These are phyloP conservation scores for Pleurozium schreberi DNA, from an alignment of 225 moss, liverwort and hornwort genomes.

Conservation along the genomic window DNA sequence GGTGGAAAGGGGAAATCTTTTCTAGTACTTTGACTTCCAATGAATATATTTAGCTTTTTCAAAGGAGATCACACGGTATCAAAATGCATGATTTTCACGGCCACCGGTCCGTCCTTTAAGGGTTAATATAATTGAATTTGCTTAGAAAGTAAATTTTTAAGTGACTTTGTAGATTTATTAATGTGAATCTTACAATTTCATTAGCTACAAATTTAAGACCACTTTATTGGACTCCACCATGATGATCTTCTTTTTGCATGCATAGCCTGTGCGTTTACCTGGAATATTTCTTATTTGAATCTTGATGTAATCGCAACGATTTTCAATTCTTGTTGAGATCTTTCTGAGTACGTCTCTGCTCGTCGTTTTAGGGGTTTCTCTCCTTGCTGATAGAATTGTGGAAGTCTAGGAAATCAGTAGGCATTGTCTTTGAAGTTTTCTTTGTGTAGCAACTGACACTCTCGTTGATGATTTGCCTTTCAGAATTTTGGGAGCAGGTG, in stretches of 20 bases:
- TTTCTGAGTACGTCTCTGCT: background rate
- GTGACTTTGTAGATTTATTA: background rate
- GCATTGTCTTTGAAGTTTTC: background rate
- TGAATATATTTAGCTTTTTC: too few relatives aligned
- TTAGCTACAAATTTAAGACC: background rate
- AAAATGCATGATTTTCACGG: too few relatives aligned
- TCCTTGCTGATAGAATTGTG: background rate
- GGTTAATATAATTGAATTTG: background rate
- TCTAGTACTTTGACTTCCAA: too few relatives aligned
- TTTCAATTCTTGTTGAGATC: background rate
- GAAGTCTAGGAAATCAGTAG: background rate
- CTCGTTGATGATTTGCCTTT: background rate
- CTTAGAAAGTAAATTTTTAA: background rate
- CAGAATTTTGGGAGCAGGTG: conserved; percentile 33
- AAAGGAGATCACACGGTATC: too few relatives aligned
- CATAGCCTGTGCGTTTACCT: background rate
- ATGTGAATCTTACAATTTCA: background rate
- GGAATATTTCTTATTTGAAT: background rate
- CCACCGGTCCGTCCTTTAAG: too few relatives aligned
- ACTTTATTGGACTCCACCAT: background rate
- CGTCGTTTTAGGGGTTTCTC: background rate
- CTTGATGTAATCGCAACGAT: background rate
- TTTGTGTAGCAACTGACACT: background rate
- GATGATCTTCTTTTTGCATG: background rate
- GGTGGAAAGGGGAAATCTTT: too few relatives aligned